phyloP scores from a whole-genome alignment of 495 filamentous ascomycete genomes.

The Rostrohypoxylon terebratum region DNA sequence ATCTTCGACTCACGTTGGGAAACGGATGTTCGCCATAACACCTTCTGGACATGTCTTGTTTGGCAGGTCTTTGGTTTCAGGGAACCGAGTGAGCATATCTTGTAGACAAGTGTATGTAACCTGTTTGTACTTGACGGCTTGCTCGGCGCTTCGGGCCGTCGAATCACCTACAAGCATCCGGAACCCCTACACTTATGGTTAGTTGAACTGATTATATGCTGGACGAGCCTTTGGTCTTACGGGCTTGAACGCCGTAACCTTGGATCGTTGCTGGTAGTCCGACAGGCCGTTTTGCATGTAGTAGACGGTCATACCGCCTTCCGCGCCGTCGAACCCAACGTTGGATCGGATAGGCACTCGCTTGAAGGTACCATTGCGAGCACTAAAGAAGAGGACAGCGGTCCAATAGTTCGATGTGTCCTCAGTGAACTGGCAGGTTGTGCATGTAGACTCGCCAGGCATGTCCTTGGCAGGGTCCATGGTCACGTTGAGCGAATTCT shows the following conservation, averaged over 20 bases:
- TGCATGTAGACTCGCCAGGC: slow-evolving; percentile 46
- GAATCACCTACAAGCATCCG: slow-evolving; percentile 50
- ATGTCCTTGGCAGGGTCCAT: slow-evolving; percentile 52
- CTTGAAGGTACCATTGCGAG: slow-evolving; percentile 55
- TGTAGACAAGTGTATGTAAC: slow-evolving; percentile 50
- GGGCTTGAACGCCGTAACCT: slow-evolving; percentile 56
- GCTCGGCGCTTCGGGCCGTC: slow-evolving; percentile 39
- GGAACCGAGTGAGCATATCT: slow-evolving; percentile 39
- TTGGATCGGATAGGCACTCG: slow-evolving; percentile 54
- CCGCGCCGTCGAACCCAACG: slow-evolving; percentile 51
- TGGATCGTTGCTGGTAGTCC: slow-evolving; percentile 45
- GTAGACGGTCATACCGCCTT: slow-evolving; percentile 57
- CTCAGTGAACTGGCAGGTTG: slow-evolving; percentile 51
- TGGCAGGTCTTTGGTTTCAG: slow-evolving; percentile 46
- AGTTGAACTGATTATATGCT: background rate
- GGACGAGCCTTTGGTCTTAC: slow-evolving; percentile 30
- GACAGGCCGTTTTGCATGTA: slow-evolving; percentile 55
- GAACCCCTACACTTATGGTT: slow-evolving; percentile 43
- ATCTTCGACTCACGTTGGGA: slow-evolving; percentile 45
- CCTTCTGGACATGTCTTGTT: slow-evolving; percentile 48
- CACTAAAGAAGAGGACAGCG: slow-evolving; percentile 54
- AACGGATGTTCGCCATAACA: slow-evolving; percentile 56
- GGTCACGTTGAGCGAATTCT: slow-evolving; percentile 50
- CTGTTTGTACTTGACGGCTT: slow-evolving; percentile 45
- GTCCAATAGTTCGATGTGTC: slow-evolving; percentile 59